These are phyloP conservation scores for Teunomyces lycoperdinae DNA, from an alignment of 805 yeast species.

Conservation along the genomic window DNA sequence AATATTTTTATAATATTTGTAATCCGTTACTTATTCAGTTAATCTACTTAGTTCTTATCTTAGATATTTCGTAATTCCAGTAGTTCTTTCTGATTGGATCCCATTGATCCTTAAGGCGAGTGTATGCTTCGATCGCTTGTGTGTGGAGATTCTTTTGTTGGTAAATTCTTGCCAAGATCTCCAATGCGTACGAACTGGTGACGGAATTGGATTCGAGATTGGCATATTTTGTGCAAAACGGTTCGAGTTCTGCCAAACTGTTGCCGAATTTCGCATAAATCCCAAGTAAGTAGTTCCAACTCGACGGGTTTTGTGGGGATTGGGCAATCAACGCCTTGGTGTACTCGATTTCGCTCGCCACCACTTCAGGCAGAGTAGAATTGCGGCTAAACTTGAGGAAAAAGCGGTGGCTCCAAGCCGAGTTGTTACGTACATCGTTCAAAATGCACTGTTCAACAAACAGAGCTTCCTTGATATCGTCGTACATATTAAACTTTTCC, in stretches of 20 bases:
- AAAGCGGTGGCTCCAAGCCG: constrained; percentile 89
- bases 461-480: constrained; percentile 45
- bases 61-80: constrained; percentile 51
- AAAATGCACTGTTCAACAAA: constrained; percentile 49
- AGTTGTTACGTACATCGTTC: constrained; percentile 78
- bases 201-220: constrained; percentile 16
- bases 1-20: not conserved
- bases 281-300: constrained; percentile 83
- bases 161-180: constrained; percentile 54
- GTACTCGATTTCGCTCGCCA: constrained; percentile 52
- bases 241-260: constrained; percentile 38
- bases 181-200: constrained; percentile 63
- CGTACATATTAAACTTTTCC: constrained; percentile 48
- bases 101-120: constrained; percentile 47
- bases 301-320: constrained; percentile 79
- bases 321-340: constrained; percentile 45
- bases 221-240: constrained; percentile 46
- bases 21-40: not conserved
- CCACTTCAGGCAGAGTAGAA: constrained; percentile 12
- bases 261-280: constrained; percentile 30
- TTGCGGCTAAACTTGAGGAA: constrained; percentile 43
- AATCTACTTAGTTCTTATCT: not conserved
- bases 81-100: constrained; percentile 63
- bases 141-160: constrained; percentile 20
- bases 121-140: constrained; percentile 45